Percentiles rank a stretch among this genome's conserved stretches.
These are phyloP conservation scores for Pseudocercospora musae DNA, from an alignment of 2,329 filamentous ascomycete genomes.

Conservation along the genomic window DNA sequence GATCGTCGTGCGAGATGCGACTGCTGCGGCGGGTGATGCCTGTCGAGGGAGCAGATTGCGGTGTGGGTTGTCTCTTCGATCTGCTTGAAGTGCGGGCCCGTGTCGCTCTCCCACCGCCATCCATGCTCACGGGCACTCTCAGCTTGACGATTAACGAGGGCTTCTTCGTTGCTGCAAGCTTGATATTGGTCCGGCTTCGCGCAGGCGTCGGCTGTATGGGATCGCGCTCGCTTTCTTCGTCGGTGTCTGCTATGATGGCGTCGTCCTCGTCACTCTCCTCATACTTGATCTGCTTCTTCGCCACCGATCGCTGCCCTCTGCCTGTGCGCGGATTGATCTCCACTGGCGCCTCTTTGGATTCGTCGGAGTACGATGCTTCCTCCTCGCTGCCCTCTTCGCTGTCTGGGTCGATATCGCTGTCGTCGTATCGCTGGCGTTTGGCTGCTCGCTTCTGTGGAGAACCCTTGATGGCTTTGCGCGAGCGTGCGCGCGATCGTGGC, in stretches of 20 bases:
- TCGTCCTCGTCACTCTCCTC: slow-evolving; percentile 52
- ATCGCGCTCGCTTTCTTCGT: slow-evolving; percentile 38
- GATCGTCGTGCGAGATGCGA: slow-evolving; percentile 57
- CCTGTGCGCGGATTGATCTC: slow-evolving; percentile 56
- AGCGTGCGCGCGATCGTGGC: slow-evolving; percentile 23
- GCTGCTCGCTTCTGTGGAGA: slow-evolving; percentile 24
- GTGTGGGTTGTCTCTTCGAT: slow-evolving; percentile 35
- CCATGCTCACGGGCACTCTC: slow-evolving; percentile 33
- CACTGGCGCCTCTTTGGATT: slow-evolving; percentile 48
- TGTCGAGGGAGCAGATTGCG: slow-evolving; percentile 18
- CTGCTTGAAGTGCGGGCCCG: slow-evolving; percentile 42
- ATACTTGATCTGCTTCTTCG: slow-evolving; percentile 55
- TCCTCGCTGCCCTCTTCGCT: slow-evolving; percentile 41
- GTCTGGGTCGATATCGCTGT: slow-evolving; percentile 46
- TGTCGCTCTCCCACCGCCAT: slow-evolving; percentile 22
- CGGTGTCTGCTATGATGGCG: slow-evolving; percentile 39
- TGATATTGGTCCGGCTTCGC: slow-evolving; percentile 10
- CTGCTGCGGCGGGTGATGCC: slow-evolving; percentile 50
- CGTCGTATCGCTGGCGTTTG: slow-evolving; percentile 40
- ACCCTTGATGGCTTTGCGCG: slow-evolving; percentile 27
- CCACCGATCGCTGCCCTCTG: slow-evolving; percentile 53
- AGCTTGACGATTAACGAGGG: slow-evolving; percentile 41
- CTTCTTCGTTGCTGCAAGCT: slow-evolving; percentile 11
- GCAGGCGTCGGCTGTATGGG: slow-evolving; percentile 18
- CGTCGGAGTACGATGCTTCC: slow-evolving; percentile 41